Evolutionary conservation across 768 basidiomycete genomes (phyloP).

Genomic region (Psilocybe cyanescens): DNA sequence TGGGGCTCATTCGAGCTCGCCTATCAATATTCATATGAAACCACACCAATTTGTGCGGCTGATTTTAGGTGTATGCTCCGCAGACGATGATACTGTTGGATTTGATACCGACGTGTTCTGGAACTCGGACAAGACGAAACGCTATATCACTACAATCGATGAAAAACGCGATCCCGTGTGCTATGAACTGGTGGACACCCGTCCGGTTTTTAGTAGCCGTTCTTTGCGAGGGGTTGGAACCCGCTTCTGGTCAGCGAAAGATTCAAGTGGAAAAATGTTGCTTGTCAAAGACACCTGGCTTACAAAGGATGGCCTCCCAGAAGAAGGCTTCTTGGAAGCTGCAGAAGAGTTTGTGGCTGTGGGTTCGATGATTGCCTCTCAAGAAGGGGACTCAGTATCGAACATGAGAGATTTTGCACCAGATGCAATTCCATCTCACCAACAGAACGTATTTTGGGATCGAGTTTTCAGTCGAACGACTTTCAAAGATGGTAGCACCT

Average conservation of each 20-base stretch:
- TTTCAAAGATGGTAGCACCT: constrained; percentile 5
- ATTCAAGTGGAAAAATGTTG: neutral
- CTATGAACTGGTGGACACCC: constrained; percentile 1
- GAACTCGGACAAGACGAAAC: constrained; percentile 5
- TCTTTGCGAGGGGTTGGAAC: constrained; percentile 24
- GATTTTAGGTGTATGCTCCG: constrained; percentile 20
- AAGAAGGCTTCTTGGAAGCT: constrained; percentile 12
- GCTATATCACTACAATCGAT: constrained; percentile 5
- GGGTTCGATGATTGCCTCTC: constrained; percentile 13
- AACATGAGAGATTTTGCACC: constrained; percentile 2
- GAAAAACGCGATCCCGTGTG: neutral
- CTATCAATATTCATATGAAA: constrained; percentile 22
- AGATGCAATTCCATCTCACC: neutral
- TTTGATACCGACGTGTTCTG: constrained; percentile 24
- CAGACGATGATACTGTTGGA: constrained; percentile 19
- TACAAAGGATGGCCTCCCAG: constrained; percentile 2
- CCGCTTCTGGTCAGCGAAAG: constrained; percentile 18
- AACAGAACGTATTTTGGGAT: neutral
- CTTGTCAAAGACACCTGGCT: constrained; percentile 20
- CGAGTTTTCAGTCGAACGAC: constrained; percentile 10
- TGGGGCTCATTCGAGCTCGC: constrained; percentile 10
- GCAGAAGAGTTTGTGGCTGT: constrained; percentile 14
- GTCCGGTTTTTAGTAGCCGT: constrained; percentile 17
- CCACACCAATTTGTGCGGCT: constrained; percentile 20
- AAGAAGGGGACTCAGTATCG: neutral